These are phyloP conservation scores for Thermothelomyces thermophilus DNA, from an alignment of 2,329 filamentous ascomycete species.

Conservation along the genomic window DNA sequence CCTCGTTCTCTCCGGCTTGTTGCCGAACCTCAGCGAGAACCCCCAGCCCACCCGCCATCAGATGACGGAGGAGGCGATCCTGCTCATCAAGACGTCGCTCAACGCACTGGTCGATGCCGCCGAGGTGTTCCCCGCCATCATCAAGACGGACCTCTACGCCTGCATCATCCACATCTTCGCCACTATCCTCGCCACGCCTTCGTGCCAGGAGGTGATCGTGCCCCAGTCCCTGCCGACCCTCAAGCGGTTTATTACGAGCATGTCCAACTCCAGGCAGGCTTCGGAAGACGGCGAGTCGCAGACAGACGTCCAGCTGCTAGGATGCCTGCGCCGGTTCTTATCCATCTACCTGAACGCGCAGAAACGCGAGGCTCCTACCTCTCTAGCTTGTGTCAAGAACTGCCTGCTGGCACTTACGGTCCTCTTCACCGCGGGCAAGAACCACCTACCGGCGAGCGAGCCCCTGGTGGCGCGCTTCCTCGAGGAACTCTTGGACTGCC, in stretches of 20 bases:
- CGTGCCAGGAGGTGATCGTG: conserved; percentile 82
- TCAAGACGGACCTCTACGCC: conserved; percentile 91
- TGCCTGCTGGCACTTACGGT: conserved; percentile 82
- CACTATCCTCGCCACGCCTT: conserved; percentile 79
- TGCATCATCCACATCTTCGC: conserved; percentile 97
- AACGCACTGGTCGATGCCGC: conserved; percentile 90
- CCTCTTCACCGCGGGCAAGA: conserved; percentile 73
- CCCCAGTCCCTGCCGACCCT: conserved; percentile 86
- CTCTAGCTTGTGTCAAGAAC: conserved; percentile 87
- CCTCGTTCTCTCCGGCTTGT: conserved; percentile 76
- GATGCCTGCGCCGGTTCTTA: conserved; percentile 75
- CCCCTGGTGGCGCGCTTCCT: conserved; percentile 68
- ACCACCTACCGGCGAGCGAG: conserved; percentile 67
- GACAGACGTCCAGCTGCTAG: conserved; percentile 66
- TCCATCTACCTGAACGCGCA: conserved; percentile 71
- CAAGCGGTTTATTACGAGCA: conserved; percentile 78
- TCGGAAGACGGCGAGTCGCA: conserved; percentile 37
- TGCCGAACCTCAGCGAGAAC: conserved; percentile 72
- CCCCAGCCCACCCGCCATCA: conserved; percentile 63
- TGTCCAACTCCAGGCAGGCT: conserved; percentile 45
- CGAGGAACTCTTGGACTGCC: conserved; percentile 76
- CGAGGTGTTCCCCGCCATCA: conserved; percentile 91
- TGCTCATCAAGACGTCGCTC: conserved; percentile 71
- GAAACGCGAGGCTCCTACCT: conserved; percentile 66
- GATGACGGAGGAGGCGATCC: conserved; percentile 79